Evolutionary conservation across 1,284 basidiomycete genomes (phyloP), one percentile per base, ranked within the genome.

Genomic region (Xanthoconium separans): DNA sequence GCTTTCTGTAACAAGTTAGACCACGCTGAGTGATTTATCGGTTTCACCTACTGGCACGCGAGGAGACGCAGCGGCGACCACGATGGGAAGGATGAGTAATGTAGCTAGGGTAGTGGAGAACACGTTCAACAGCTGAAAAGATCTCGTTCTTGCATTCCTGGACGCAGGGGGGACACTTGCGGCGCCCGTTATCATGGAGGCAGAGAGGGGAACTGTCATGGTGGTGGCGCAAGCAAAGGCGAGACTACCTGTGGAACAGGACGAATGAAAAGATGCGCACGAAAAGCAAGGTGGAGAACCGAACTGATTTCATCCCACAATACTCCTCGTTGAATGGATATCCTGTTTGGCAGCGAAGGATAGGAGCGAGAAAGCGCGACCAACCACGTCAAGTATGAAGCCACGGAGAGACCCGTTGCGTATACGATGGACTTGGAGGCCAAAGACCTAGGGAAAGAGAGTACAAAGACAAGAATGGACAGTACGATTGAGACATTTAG

Each of bases 141-240:
- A 85, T 44, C 73, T 78, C 40, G 75, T 73, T 39, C 74, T 75
- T 12, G 77, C 73, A 46, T 76, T 73, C 67, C 82, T 83, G 33
- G 72, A 65, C 15, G 75, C 72, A 18, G 70, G 66, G 20, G 75
- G 51, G 2, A 63, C 61, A 9, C 72, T 64, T 37, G 71, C 20
- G 11, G 44, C 69, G 13, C 74, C 70, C 29, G 77, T 77, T 54
- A 78, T 77, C 43, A 88, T 65, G 4, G 85, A 80, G 40, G 81
- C 76, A 58, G 86, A 87, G 49, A 89, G 67, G 12, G 85, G 79
- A 10, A 89, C 73, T 4, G 86, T 85, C 55, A 80, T 79, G 9
- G 80, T 73, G 1, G 87, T 83, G 16, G 82, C 77, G 61, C 87
- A 89, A 13, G 82, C 74, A 62, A 89, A 89, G 7, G 82, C 79